Evolutionary conservation across 2,329 filamentous ascomycete genomes (phyloP).

Genomic region (Aspergillus bombycis): DNA sequence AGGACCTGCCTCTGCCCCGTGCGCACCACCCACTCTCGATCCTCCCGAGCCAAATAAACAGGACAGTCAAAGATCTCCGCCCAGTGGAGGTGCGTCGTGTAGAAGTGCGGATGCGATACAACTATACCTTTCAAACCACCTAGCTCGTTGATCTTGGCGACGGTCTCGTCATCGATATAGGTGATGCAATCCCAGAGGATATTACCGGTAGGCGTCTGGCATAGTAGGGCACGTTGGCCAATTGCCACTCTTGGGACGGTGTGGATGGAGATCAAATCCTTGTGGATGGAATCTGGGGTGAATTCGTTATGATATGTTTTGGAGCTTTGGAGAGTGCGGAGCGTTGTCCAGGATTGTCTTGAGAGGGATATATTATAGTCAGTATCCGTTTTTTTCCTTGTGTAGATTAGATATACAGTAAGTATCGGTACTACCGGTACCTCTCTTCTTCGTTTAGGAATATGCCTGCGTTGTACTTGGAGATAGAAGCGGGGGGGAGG

Average conservation of each 20-base stretch:
- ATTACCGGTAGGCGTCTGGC: conserved; percentile 68
- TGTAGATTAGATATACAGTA: neutral
- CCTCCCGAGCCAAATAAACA: conserved; percentile 69
- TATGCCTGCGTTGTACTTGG: neutral
- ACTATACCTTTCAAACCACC: conserved; percentile 73
- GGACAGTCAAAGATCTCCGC: conserved; percentile 68
- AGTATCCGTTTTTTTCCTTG: neutral
- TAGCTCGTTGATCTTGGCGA: conserved; percentile 57
- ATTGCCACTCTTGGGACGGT: conserved; percentile 66
- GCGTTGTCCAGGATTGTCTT: conserved; percentile 35
- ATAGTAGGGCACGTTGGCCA: conserved; percentile 72
- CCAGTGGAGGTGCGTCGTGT: conserved; percentile 76
- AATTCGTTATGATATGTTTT: conserved; percentile 28
- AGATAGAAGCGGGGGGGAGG: neutral
- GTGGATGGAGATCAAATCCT: conserved; percentile 29
- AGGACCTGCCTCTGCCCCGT: conserved; percentile 36
- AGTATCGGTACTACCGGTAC: neutral
- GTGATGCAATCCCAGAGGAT: conserved; percentile 80
- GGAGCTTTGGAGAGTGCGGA: conserved; percentile 26
- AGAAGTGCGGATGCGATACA: conserved; percentile 83
- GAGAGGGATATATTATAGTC: neutral
- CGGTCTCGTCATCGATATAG: conserved; percentile 67
- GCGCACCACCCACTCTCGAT: conserved; percentile 65
- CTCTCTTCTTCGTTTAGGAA: neutral
- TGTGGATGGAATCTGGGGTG: conserved; percentile 18